Evolutionary conservation across 768 basidiomycete species (phyloP).

Genomic region (Lactarius sp.): DNA sequence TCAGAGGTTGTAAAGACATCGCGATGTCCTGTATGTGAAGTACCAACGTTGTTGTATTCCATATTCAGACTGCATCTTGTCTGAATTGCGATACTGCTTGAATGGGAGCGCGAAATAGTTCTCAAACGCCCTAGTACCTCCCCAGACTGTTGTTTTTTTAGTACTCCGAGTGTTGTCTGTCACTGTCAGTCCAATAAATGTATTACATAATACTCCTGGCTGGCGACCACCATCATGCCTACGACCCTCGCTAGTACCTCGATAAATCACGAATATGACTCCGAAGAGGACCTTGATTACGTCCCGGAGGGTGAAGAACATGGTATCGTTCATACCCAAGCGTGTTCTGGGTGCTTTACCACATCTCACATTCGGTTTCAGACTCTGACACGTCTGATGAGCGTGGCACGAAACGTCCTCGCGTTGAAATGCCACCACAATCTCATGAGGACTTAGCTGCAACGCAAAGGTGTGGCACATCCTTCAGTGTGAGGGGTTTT

Average conservation of each 20-base stretch:
- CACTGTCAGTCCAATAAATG: background rate
- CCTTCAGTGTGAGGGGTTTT: conserved; percentile 5
- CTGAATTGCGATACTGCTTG: background rate
- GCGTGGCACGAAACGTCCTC: conserved; percentile 35
- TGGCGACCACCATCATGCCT: conserved; percentile 13
- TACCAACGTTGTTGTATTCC: conserved; percentile 49
- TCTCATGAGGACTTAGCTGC: conserved; percentile 37
- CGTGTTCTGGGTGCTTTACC: background rate
- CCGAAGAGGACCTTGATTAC: conserved; percentile 70
- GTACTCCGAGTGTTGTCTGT: background rate
- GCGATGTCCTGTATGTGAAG: conserved; percentile 49
- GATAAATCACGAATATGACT: conserved; percentile 44
- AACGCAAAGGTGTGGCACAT: conserved; percentile 36
- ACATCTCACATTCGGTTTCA: conserved; percentile 13
- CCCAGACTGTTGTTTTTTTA: background rate
- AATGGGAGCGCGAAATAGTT: background rate
- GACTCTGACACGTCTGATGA: conserved; percentile 41
- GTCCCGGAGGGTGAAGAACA: conserved; percentile 48
- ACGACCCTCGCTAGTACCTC: background rate
- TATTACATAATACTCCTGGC: conserved; percentile 18
- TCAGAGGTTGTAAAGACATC: conserved; percentile 43
- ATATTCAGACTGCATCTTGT: conserved; percentile 46
- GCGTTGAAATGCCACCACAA: conserved; percentile 27
- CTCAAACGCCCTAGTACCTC: background rate
- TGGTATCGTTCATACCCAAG: background rate